These are phyloP conservation scores for Blastocystis sp. DNA, from an alignment of 352 stramenopile species.

Conservation along the genomic window DNA sequence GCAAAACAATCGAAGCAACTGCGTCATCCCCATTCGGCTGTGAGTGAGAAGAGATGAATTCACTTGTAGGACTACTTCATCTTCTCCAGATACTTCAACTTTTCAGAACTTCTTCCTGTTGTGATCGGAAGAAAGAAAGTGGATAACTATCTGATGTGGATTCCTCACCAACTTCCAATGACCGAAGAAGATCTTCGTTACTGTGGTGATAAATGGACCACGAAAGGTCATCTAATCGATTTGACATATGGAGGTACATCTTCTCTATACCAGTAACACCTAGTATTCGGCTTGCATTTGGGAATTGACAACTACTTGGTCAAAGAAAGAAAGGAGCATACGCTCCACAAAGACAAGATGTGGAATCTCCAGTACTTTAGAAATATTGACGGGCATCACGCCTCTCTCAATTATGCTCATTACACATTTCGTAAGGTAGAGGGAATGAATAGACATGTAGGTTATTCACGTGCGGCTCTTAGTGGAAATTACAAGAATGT, in stretches of 20 bases:
- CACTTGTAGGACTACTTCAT: conserved; percentile 44
- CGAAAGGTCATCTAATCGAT: conserved; percentile 21
- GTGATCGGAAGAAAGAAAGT: conserved; percentile 22
- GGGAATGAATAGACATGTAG: not conserved
- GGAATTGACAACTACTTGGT: not conserved
- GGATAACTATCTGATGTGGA: conserved; percentile 26
- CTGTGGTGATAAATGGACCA: not conserved
- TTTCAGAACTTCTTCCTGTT: not conserved
- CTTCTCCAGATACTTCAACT: conserved; percentile 43
- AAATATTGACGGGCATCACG: not conserved
- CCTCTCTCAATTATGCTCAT: conserved; percentile 1
- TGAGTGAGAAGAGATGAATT: not conserved
- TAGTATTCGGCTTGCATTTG: conserved; percentile 31
- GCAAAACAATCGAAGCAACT: not conserved
- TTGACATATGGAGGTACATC: not conserved
- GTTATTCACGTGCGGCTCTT: not conserved
- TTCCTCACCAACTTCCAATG: not conserved
- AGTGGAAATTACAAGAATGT: not conserved
- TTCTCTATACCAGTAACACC: no score
- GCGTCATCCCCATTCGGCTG: not conserved
- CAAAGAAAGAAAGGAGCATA: not conserved
- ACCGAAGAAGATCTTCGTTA: not conserved
- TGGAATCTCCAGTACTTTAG: conserved; percentile 19
- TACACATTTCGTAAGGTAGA: conserved; percentile 1
- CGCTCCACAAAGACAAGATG: not conserved